Conservation (phyloP, 2,329 filamentous ascomycete genomes). For the Xylaria hypoxylon region DNA sequence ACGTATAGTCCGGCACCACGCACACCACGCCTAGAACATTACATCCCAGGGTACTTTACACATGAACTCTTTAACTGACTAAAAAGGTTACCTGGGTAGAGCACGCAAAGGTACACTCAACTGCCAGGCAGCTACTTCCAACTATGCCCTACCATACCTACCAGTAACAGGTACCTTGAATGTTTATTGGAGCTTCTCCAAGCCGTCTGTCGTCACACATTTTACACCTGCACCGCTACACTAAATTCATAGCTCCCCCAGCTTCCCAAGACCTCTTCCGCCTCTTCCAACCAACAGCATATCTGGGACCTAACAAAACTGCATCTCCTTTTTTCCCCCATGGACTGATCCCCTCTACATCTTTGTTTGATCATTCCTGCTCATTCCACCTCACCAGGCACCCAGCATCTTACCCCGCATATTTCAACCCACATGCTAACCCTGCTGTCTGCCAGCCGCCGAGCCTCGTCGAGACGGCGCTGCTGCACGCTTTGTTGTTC, state of each 20-base stretch:
- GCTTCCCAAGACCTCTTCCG: constrained; percentile 21
- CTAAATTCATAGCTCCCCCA: constrained; percentile 30
- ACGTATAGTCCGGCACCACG: no score
- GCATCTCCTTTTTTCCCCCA: constrained; percentile 32
- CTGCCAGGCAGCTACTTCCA: background rate
- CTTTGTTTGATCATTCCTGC: constrained; percentile 38
- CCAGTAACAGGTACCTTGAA: constrained; percentile 7
- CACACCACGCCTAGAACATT: no score
- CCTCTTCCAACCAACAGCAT: constrained; percentile 30
- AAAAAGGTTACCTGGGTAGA: background rate
- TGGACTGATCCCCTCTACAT: constrained; percentile 41
- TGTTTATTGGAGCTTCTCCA: constrained; percentile 34
- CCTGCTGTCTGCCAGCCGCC: constrained; percentile 59
- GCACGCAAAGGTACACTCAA: constrained; percentile 3
- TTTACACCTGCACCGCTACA: constrained; percentile 20
- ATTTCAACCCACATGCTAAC: constrained; percentile 67
- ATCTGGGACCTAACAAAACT: constrained; percentile 18
- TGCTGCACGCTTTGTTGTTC: constrained; percentile 55
- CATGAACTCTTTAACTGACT: no score
- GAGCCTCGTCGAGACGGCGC: constrained; percentile 66
- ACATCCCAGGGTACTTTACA: no score
- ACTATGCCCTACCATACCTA: background rate
- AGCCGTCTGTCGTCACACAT: constrained; percentile 34
- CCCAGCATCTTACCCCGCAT: constrained; percentile 41
- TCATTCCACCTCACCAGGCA: constrained; percentile 33